Conservation (phyloP, 202 grass and related monocot species). For the Musa balbisiana region DNA sequence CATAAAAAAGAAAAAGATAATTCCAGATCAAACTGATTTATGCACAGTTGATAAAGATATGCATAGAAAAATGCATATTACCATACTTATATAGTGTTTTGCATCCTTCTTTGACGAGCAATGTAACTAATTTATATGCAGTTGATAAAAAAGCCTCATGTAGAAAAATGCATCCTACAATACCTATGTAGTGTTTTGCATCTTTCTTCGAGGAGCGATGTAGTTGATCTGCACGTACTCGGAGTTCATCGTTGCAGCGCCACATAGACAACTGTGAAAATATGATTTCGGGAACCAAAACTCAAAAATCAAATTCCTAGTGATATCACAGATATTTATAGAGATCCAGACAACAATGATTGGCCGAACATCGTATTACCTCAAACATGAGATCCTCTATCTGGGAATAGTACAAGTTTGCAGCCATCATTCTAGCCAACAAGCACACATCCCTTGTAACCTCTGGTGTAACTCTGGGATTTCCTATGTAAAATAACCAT, state of each 20-base stretch:
- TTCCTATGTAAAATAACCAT: constrained; percentile 46
- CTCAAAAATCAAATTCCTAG: background rate
- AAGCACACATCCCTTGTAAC: constrained; percentile 98
- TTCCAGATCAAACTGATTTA: too few species aligned
- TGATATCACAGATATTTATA: background rate
- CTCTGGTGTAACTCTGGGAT: constrained; percentile 96
- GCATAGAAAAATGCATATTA: background rate
- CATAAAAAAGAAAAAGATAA: too few species aligned
- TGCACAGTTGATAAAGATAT: background rate
- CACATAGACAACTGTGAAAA: constrained; percentile 87
- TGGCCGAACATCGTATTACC: constrained; percentile 24
- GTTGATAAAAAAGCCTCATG: background rate
- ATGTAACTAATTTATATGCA: constrained; percentile 10
- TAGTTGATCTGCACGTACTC: constrained; percentile 55
- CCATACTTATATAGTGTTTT: constrained; percentile 82
- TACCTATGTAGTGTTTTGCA: constrained; percentile 94
- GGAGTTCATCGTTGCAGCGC: constrained; percentile 79
- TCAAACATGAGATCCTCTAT: constrained; percentile 99
- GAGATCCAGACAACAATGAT: background rate
- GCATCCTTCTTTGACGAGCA: constrained; percentile 75
- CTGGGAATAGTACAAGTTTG: constrained; percentile 85
- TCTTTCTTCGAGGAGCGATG: constrained; percentile 80
- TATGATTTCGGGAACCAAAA: constrained; percentile 15
- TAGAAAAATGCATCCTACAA: background rate
- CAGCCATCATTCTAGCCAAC: constrained; percentile 92